Evolutionary conservation across 2,329 filamentous ascomycete species (phyloP).

Genomic region (Phyllosticta citriasiana): DNA sequence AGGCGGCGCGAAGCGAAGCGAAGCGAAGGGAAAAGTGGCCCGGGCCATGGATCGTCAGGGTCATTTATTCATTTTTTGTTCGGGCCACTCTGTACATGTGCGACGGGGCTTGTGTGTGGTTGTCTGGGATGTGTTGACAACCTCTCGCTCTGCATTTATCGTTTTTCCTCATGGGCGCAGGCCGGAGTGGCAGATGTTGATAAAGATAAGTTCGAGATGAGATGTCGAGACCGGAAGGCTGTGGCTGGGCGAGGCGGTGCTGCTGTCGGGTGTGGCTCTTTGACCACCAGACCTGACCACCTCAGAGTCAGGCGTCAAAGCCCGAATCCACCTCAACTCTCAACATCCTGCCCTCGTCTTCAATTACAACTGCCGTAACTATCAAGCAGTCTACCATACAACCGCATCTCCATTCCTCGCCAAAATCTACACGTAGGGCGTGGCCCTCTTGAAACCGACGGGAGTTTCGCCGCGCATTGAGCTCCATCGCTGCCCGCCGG

Average conservation of each 20-base stretch:
- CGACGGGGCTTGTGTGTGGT: background rate
- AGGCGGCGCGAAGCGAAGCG: background rate
- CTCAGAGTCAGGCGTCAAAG: background rate
- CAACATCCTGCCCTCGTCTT: background rate
- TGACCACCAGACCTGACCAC: background rate
- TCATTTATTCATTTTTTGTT: background rate
- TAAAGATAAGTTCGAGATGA: background rate
- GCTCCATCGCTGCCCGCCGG: background rate
- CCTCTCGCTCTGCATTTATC: background rate
- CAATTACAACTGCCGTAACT: background rate
- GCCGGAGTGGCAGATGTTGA: background rate
- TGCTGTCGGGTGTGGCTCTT: background rate
- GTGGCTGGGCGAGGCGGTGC: background rate
- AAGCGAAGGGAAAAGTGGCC: background rate
- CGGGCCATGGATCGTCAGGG: background rate
- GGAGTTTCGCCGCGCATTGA: background rate
- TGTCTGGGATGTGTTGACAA: background rate
- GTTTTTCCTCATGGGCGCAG: background rate
- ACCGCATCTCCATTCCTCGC: background rate
- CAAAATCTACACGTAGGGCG: background rate
- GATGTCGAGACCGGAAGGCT: background rate
- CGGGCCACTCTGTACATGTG: background rate
- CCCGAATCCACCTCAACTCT: background rate
- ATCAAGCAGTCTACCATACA: background rate
- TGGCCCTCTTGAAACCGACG: background rate